Evolutionary conservation across 1,284 basidiomycete species (phyloP).

Genomic region (Kalmanozyma brasiliensis): DNA sequence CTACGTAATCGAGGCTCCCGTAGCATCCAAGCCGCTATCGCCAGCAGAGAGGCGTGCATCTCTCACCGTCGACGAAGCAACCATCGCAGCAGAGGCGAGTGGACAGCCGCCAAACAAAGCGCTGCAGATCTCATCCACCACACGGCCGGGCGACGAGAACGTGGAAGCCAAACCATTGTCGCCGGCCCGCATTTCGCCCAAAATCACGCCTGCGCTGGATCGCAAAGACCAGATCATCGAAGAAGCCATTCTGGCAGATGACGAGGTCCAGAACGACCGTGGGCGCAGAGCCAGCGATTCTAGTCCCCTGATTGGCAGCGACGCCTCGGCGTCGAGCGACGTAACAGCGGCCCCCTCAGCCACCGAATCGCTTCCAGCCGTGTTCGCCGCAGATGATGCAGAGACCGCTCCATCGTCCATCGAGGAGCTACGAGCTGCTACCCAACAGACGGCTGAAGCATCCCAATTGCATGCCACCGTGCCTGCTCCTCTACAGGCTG

Average conservation of each 20-base stretch:
- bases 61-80: conserved; percentile 42
- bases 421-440: conserved; percentile 26
- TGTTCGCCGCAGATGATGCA: conserved; percentile 27
- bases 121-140: conserved; percentile 37
- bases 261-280: conserved; percentile 19
- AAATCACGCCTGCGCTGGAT: conserved; percentile 18
- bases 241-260: conserved; percentile 45
- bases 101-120: conserved; percentile 40
- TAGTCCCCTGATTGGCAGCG: neutral
- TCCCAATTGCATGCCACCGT: conserved; percentile 8
- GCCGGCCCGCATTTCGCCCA: conserved; percentile 27
- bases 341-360: neutral
- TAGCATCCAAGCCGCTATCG: conserved; percentile 24
- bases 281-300: conserved; percentile 16
- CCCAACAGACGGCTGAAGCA: conserved; percentile 1
- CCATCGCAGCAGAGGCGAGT: conserved; percentile 47
- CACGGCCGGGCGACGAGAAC: conserved; percentile 25
- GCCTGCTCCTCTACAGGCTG: neutral
- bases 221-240: conserved; percentile 51
- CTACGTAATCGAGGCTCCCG: neutral
- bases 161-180: conserved; percentile 8
- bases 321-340: neutral
- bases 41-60: conserved; percentile 31
- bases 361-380: conserved; percentile 12
- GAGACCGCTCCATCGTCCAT: conserved; percentile 27